phyloP scores from a whole-genome alignment of 75 land plant genomes.

The Picea glauca region DNA sequence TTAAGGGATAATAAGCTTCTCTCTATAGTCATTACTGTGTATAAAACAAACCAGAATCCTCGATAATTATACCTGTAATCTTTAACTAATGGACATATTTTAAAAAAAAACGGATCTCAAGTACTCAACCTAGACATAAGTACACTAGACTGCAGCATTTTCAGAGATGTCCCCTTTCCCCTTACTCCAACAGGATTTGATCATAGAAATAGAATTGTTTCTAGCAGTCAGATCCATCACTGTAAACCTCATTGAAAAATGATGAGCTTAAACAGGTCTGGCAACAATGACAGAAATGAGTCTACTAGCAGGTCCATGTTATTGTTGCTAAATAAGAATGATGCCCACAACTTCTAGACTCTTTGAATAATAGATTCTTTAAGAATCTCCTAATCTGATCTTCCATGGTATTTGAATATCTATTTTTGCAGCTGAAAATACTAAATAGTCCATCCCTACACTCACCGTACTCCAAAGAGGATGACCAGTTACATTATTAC shows the following conservation, averaged over 20 bases:
- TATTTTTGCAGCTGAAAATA: no score
- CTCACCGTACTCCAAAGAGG: no score
- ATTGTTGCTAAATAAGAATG: neutral
- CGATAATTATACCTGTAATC: no score
- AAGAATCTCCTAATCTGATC: neutral
- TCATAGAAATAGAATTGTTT: neutral
- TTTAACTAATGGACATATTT: no score
- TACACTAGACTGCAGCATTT: neutral
- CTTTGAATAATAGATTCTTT: neutral
- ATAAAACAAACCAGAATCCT: neutral
- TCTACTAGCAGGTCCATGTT: neutral
- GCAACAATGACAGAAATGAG: neutral
- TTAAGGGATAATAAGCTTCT: neutral
- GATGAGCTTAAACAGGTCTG: neutral
- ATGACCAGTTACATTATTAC: no score
- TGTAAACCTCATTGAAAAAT: neutral
- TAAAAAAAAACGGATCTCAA: no score
- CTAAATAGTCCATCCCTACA: no score
- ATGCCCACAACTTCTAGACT: neutral
- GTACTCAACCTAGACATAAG: neutral
- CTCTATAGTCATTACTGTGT: neutral
- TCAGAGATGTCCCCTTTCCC: neutral
- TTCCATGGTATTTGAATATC: no score
- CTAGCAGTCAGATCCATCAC: neutral
- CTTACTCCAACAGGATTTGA: neutral